Percentiles rank a stretch among this genome's conserved stretches.
These are phyloP conservation scores for Trichoderma gamsii DNA, from an alignment of 495 filamentous ascomycete species.

Conservation along the genomic window DNA sequence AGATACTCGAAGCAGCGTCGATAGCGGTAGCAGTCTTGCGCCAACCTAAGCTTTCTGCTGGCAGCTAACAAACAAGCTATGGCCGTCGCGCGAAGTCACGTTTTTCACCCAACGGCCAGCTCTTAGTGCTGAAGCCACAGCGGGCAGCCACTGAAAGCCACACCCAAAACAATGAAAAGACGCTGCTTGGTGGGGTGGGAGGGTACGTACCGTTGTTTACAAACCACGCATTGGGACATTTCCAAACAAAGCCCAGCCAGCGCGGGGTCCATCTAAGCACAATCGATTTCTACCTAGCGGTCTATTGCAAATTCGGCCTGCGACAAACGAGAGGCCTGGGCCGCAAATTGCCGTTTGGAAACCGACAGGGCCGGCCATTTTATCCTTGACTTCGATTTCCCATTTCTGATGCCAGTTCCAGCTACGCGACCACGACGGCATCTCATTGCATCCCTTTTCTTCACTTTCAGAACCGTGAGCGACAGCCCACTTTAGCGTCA, in stretches of 20 bases:
- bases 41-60: background rate
- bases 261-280: slow-evolving; percentile 7
- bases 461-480: background rate
- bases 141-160: background rate
- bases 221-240: slow-evolving; percentile 20
- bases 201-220: slow-evolving; percentile 34
- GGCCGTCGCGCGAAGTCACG: slow-evolving; percentile 13
- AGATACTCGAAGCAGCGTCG: background rate
- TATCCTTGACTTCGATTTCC: background rate
- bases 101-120: background rate
- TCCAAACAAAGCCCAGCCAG: slow-evolving; percentile 15
- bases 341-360: background rate
- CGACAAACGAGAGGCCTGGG: background rate
- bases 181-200: background rate
- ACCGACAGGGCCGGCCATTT: background rate
- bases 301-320: background rate
- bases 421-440: background rate
- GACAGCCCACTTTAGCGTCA: slow-evolving; percentile 11
- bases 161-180: background rate
- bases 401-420: background rate
- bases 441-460: background rate
- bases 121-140: background rate
- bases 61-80: background rate
- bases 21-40: background rate
- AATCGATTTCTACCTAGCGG: slow-evolving; percentile 2